Base-by-base conservation (phyloP, 106 monocot genomes). In the Acanthochlamys bracteata region DNA sequence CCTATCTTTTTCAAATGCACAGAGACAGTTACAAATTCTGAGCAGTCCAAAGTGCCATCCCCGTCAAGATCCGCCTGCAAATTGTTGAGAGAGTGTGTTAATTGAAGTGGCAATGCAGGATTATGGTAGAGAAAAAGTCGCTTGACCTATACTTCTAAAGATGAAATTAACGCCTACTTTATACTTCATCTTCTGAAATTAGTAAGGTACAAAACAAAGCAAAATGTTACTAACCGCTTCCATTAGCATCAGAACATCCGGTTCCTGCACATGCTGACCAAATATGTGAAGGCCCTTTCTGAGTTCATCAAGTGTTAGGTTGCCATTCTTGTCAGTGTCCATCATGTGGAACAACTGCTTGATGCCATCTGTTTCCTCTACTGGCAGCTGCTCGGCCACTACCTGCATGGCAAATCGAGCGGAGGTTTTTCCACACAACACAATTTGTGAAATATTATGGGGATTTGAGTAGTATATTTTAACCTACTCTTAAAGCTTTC, bases 291-390 rank as follows among this genome's bases (percentile, higher is more conserved):
- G 67, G 0, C 88, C 92, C 70, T 84, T 71, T 74, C 75, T 88
- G 12, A 93, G 88, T 51, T 93, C 85, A 58, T 93, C 84, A 7
- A 93, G 56, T 11, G 88, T 88, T 39, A 88, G 69, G 40, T 88
- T 88, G 7, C 84, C 92, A 10, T 88, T 82, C 33, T 88, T 92
- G 57, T 92, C 82, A 7, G 70, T 88, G 43, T 92, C 92, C 92
- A 92, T 92, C 84, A 74, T 77, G 25, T 84, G 42, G 60, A 92
- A 92, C 71, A 88, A 73, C 61, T 84, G 67, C 66, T 79, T 92
- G 53, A 88, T 74, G 11, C 75, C 74, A 23, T 73, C 86, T 16
- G 75, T 63, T 74, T 92, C 83, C 53, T 92, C 87, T 33, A 64
- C 66, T 4, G 92, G 77, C 26, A 92, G 72, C 47, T 88, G 70